Base-by-base conservation (phyloP, 805 yeast species). In the Kuraishia piskuri region DNA sequence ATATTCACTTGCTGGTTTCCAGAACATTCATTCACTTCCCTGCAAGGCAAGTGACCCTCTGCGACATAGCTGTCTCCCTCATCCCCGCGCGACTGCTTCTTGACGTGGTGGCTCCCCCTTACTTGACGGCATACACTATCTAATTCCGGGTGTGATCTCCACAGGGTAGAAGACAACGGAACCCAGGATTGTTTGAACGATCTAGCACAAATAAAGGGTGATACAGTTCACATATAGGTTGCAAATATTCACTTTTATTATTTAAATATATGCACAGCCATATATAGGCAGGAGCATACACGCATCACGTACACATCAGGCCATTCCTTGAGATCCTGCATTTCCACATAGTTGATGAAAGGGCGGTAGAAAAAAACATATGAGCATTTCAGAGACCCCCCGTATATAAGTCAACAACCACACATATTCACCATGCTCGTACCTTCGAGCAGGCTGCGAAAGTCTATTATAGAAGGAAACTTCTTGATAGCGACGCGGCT, bases 381-480 rank as follows among this genome's bases (percentile, higher is more conserved):
- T 31, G 40, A 31, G 40, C n/a, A n/a, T 22, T 36, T 21, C 21
- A 45, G n/a, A 45, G 3, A 5, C 17, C 48, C 23, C 48, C n/a
- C 17, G 12, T 4, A 21, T 17, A 7, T 21, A 31, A 12, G 14
- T n/a, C 49, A 23, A 23, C 22, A 49, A 24, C 25, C 24, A 20
- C 44, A 40, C 46, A 40, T 9, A 7, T 24, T 9, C 24, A 22
- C 22, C 46, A 83, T 83, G 86, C 69, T 73, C 22, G 90, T 85
- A 54, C 87, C 90, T 2, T 70, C 83, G 36, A 63, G 69, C 17
- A 70, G 96, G 53, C 76, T 89, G n/a, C 78, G 96, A 50, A 74
- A 74, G 51, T 90, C 94, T 2, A 76, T 90, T 22, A 69, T 74
- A 4, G 74, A 74, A 37, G 90, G 89, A 51, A 83, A 84, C 55